Evolutionary conservation across 2,329 filamentous ascomycete species (phyloP).

Genomic region (Coccinonectria pachysandricola): DNA sequence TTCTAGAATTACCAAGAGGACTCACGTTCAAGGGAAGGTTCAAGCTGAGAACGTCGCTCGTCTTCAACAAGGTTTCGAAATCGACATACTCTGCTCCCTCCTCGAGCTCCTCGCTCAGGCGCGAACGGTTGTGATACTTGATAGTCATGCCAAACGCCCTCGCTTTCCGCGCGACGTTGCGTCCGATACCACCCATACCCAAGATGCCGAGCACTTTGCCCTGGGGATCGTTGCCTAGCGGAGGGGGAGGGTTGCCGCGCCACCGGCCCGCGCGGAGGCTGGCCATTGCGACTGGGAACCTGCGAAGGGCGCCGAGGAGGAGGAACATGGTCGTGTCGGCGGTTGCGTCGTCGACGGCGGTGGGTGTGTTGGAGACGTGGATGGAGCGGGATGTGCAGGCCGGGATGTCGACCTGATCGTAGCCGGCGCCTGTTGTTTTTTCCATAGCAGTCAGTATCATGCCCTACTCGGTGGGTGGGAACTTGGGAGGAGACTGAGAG

Average conservation of each 20-base stretch:
- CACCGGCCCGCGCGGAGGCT: constrained; percentile 57
- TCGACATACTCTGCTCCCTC: constrained; percentile 55
- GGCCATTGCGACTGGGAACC: constrained; percentile 57
- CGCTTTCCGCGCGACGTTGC: constrained; percentile 65
- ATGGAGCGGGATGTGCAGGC: constrained; percentile 59
- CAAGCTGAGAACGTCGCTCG: constrained; percentile 67
- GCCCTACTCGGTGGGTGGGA: no score
- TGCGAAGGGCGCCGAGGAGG: constrained; percentile 67
- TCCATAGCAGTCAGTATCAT: no score
- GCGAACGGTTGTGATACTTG: constrained; percentile 62
- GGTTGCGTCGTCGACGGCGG: constrained; percentile 70
- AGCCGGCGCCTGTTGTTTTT: constrained; percentile 57
- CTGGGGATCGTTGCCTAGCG: constrained; percentile 65
- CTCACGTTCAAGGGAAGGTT: constrained; percentile 74
- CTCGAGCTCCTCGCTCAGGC: constrained; percentile 44
- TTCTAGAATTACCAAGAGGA: background rate
- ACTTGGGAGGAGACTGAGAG: constrained; percentile 6
- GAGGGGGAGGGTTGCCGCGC: constrained; percentile 46
- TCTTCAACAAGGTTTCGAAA: constrained; percentile 61
- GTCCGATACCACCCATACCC: constrained; percentile 79
- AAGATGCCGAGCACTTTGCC: constrained; percentile 72
- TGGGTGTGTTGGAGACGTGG: constrained; percentile 71
- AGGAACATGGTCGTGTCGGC: constrained; percentile 75
- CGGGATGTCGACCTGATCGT: constrained; percentile 69
- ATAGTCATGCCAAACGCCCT: constrained; percentile 66